phyloP scores from a whole-genome alignment of 306 rosid species.

The Cucumis cinereus region DNA sequence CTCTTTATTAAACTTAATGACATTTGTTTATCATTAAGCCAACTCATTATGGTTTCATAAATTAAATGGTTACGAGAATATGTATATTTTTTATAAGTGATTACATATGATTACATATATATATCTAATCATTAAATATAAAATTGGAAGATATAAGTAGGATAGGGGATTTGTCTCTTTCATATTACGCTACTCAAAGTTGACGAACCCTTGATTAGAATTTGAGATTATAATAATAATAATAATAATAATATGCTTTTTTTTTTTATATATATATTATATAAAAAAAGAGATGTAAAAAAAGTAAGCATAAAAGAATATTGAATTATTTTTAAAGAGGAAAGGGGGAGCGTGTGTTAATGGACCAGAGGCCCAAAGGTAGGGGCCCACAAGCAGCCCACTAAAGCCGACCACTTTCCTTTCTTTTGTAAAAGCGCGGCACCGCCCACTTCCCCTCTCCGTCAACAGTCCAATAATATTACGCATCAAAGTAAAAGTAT shows the following conservation, averaged over 20 bases:
- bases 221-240: neutral
- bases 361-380: neutral
- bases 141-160: too few relatives aligned
- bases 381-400: conserved; percentile 25
- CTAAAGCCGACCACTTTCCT: conserved; percentile 18
- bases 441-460: neutral
- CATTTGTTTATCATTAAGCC: too few relatives aligned
- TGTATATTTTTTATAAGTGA: too few relatives aligned
- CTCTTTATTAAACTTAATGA: too few relatives aligned
- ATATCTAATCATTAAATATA: too few relatives aligned
- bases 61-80: too few relatives aligned
- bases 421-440: conserved; percentile 3
- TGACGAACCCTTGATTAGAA: neutral
- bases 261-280: too few relatives aligned
- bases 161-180: neutral
- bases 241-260: too few relatives aligned
- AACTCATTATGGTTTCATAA: too few relatives aligned
- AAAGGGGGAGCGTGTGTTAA: neutral
- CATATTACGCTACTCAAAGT: neutral
- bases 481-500: neutral
- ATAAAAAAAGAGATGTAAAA: neutral
- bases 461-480: neutral
- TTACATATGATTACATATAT: too few relatives aligned
- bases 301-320: neutral
- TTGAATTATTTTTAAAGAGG: neutral